A percentile compares a stretch with the other conserved stretches of the same genome.
Conservation (phyloP, 805 yeast species). For the Scheffersomyces stipitis region DNA sequence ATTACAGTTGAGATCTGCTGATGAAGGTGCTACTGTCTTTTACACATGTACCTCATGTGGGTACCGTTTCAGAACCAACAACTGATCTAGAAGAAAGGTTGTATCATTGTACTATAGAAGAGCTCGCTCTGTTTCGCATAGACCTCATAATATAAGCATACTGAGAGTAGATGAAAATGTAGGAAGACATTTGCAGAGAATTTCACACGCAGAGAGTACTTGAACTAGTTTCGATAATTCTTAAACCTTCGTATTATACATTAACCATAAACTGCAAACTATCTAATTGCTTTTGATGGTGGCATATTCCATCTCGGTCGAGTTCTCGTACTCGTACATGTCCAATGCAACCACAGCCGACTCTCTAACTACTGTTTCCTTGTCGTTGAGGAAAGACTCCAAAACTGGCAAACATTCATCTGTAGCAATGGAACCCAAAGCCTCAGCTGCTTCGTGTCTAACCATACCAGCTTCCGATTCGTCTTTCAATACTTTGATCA, state of each 20-base stretch:
- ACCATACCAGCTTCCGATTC: slow-evolving; percentile 94
- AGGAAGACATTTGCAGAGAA: too few species aligned
- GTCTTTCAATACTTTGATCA: slow-evolving; percentile 77
- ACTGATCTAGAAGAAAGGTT: slow-evolving; percentile 35
- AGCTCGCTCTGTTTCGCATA: neutral
- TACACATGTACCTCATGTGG: slow-evolving; percentile 95
- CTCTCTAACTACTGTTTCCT: slow-evolving; percentile 89
- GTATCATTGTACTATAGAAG: slow-evolving; percentile 1
- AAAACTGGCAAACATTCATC: slow-evolving; percentile 92
- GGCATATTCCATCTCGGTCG: slow-evolving; percentile 77
- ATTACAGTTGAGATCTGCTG: slow-evolving; percentile 93
- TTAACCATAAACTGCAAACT: neutral
- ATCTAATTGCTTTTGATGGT: slow-evolving; percentile 23
- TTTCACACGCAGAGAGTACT: too few species aligned
- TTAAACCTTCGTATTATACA: neutral
- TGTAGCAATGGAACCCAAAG: slow-evolving; percentile 94
- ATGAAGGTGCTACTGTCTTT: slow-evolving; percentile 99
- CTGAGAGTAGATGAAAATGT: too few species aligned
- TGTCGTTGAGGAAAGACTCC: slow-evolving; percentile 73
- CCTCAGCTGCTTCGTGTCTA: slow-evolving; percentile 99
- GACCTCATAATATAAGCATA: too few species aligned
- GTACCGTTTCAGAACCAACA: slow-evolving; percentile 91
- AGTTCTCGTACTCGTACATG: slow-evolving; percentile 95
- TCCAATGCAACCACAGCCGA: slow-evolving; percentile 96
- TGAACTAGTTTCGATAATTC: too few species aligned